Base-by-base conservation (phyloP, 164 flowering plant species). In the Tinospora cordifolia region DNA sequence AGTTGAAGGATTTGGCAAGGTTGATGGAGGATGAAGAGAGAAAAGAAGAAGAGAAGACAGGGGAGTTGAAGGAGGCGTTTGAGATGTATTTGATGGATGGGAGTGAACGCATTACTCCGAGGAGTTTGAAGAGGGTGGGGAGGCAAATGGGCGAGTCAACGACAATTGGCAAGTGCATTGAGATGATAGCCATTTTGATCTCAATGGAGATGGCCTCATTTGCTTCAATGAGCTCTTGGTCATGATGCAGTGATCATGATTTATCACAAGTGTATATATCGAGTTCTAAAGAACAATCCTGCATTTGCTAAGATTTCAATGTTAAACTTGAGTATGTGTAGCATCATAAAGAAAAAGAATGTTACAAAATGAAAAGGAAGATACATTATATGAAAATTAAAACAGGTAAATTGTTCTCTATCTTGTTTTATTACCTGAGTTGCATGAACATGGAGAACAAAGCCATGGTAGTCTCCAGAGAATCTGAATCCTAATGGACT, bases 11-110 rank as follows among this genome's bases (percentile, higher is more conserved):
- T 40, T 75, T 87, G 34, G 70, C 77, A 2, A 67, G 73, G 63
- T 40, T 85, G 25, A 72, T 84, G 59, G 21, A 11, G 71, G n/a
- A n/a, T n/a, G 84, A 81, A 68, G 74, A 30, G 46, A 81, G 69
- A 1, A 77, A 63, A 3, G 85, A 78, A 27, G 88, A 85, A 57
- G 83, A 82, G 73, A 80, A 69, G 76, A 47, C 51, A 36, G 75
- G 70, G 67, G 87, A 81, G 8, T 65, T 85, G 69, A 84, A 54
- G 41, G 80, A 70, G 69, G 87, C 87, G 15, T 87, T 87, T 51
- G 73, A 38, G 49, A 70, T 85, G 85, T 87, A 84, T 65, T 83
- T 73, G 22, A 66, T 22, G 68, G 87, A 85, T 17, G 83, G 83
- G 21, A 60, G 79, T 47, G 91, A 82, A 66, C 77, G 71, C 40